Evolutionary conservation across 352 stramenopile species (phyloP), one percentile per base, ranked within the genome.

Genomic region (Phytophthora hybrid): DNA sequence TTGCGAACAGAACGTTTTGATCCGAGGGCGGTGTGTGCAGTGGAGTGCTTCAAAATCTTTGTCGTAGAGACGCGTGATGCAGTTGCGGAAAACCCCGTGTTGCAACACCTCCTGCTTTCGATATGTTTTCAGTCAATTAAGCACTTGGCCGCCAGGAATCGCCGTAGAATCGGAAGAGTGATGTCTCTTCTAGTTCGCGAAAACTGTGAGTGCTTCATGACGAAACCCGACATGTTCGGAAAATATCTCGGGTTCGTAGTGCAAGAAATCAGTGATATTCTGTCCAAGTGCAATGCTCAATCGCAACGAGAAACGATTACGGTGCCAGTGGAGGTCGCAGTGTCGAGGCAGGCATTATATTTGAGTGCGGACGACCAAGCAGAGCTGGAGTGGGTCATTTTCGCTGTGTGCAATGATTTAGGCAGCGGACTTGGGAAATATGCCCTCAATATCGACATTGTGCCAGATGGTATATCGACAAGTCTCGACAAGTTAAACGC

Each of bases 161-260:
- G 76, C 18, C 77, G 66, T 41, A 52, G 73, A 32, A 77, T 88
- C 9, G 73, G 69, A 23, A 74, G 58, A 16, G 70, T 70, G 7
- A 66, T 95, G 19, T 82, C 85, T 19, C 79, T 80, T 26, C 77
- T 92, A n/a, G 73, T 95, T 41, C 85, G 86, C 16, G 77, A 90
- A 23, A 65, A 74, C 13, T 94, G 88, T 61, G 86, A 94, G 11
- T 66, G 77, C 32, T 94, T 90, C 37, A 86, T 94, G 73, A 82
- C 82, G 34, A 83, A 61, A 0, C 67, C 84, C 0, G 87, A 95
- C 11, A 69, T 77, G 29, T 96, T 96, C 74, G 90, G 90, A n/a
- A 91, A 85, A 58, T 94, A 95, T 56, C 70, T 97, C 19, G 84
- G 83, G 19, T 87, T 90, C 59, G 83, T 96, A 5, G 79, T 97